Percentiles rank a stretch among this genome's conserved stretches.
Evolutionary conservation across 2,329 filamentous ascomycete species (phyloP).

Genomic region (Allantophomopsis lycopodina): DNA sequence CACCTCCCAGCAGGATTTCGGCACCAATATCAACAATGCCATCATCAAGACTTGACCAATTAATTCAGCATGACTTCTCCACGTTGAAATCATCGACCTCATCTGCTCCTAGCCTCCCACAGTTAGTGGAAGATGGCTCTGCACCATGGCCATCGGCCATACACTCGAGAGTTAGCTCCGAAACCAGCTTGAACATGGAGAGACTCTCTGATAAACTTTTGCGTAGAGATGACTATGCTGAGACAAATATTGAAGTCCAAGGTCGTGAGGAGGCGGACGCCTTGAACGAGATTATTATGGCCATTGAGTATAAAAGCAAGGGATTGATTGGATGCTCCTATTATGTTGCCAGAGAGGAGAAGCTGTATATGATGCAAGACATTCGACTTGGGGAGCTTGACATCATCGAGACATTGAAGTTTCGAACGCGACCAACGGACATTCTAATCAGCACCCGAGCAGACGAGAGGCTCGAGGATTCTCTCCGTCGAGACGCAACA

Average conservation of each 20-base stretch:
- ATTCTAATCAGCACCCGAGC: conserved; percentile 29
- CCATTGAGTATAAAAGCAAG: conserved; percentile 59
- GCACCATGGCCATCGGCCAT: no score
- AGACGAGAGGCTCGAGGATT: conserved; percentile 17
- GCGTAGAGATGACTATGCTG: conserved; percentile 3
- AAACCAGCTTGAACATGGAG: no score
- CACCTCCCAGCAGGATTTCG: no score
- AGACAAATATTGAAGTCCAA: conserved; percentile 18
- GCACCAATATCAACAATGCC: no score
- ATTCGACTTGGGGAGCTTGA: conserved; percentile 55
- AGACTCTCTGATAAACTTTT: no score
- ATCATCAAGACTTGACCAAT: no score
- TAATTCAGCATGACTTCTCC: no score
- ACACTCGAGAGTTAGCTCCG: no score
- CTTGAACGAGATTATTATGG: conserved; percentile 63
- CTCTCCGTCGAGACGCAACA: conserved; percentile 16
- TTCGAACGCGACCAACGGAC: conserved; percentile 39
- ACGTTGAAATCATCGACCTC: no score
- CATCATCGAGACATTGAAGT: conserved; percentile 45
- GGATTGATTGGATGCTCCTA: conserved; percentile 73
- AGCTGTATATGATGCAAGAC: conserved; percentile 66
- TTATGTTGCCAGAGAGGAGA: conserved; percentile 58
- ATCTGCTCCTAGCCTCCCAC: no score
- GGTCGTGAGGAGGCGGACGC: conserved; percentile 29
- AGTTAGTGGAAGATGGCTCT: no score